phyloP scores from a whole-genome alignment of 2,329 filamentous ascomycete genomes.

The Scleromitrula shiraiana region DNA sequence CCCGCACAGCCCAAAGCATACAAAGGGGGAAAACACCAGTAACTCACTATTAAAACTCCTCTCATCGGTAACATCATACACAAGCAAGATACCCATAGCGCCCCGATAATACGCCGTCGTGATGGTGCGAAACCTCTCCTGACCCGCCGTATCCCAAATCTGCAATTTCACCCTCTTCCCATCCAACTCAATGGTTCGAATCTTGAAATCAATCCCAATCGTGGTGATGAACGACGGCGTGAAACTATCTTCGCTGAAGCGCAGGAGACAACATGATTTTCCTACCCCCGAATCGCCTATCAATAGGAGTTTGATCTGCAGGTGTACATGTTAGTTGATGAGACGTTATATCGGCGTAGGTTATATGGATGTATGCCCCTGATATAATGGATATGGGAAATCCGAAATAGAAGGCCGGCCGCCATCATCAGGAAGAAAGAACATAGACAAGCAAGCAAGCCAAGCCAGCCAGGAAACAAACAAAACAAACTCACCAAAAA shows the following conservation, averaged over 20 bases:
- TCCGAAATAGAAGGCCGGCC: background rate
- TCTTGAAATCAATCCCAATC: slow-evolving; percentile 99
- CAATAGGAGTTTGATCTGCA: slow-evolving; percentile 84
- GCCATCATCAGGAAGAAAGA: background rate
- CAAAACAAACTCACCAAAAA: slow-evolving; percentile 63
- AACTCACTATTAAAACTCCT: slow-evolving; percentile 90
- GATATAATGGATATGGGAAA: background rate
- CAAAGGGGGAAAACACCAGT: no score
- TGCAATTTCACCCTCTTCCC: slow-evolving; percentile 98
- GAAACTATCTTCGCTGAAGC: slow-evolving; percentile 98
- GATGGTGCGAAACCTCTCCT: slow-evolving; percentile 97
- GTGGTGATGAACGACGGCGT: slow-evolving; percentile 99
- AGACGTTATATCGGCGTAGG: no score
- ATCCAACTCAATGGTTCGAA: slow-evolving; percentile 96
- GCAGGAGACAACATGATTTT: slow-evolving; percentile 97
- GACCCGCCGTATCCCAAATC: slow-evolving; percentile 98
- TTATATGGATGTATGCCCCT: background rate
- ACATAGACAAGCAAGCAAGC: no score
- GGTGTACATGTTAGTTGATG: no score
- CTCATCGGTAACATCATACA: slow-evolving; percentile 99
- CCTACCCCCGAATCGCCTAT: slow-evolving; percentile 99
- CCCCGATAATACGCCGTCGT: slow-evolving; percentile 98
- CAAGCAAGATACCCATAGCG: slow-evolving; percentile 94
- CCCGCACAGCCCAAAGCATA: background rate
- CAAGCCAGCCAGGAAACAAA: background rate